Base-by-base conservation (phyloP, 257 asterid species). In the Primulina huaijiensis region DNA sequence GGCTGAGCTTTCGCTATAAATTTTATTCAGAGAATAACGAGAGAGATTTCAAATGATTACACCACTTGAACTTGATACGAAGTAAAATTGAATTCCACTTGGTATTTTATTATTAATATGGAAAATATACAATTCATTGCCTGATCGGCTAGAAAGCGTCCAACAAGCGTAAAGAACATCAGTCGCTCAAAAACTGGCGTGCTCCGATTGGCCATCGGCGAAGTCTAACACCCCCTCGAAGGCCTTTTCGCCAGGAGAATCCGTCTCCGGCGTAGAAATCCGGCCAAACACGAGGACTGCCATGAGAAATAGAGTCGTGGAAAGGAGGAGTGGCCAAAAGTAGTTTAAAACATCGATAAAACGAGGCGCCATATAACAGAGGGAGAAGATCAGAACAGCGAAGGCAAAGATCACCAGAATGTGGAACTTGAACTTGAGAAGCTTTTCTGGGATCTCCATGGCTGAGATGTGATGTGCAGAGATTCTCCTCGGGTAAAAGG, bases 311-410 rank as follows among this genome's bases (percentile, higher is more conserved):
- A 88, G 79, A 55, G 93, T 93, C 60, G 93, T 90, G 3, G 97
- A 90, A 65, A 75, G 68, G 52, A 90, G 74, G 0, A 90, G 95
- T 33, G 97, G 97, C 89, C 88, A 86, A 25, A 90, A 90, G 80
- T 72, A 90, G 38, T 70, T 77, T 1, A 90, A 9, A 33, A 88
- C 17, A 64, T 85, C 85, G 71, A 88, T 58, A 30, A 88, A 79
- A 6, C 83, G 77, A 2, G 91, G 93, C 19, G 95, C 91, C 0
- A 88, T 72, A 56, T 76, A 83, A 77, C 80, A 27, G 14, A 71
- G 29, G 9, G 31, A 52, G 64, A 63, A 9, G 58, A 83, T 62
- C 10, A 67, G 40, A 59, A 76, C 33, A 58, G 50, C 9, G 38
- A 78, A 65, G 29, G 72, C 37, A 35, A 67, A 5, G 29, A 35